Percentiles rank a stretch among this genome's conserved stretches.
Evolutionary conservation across 768 basidiomycete genomes (phyloP).

Genomic region (Chiua virens): DNA sequence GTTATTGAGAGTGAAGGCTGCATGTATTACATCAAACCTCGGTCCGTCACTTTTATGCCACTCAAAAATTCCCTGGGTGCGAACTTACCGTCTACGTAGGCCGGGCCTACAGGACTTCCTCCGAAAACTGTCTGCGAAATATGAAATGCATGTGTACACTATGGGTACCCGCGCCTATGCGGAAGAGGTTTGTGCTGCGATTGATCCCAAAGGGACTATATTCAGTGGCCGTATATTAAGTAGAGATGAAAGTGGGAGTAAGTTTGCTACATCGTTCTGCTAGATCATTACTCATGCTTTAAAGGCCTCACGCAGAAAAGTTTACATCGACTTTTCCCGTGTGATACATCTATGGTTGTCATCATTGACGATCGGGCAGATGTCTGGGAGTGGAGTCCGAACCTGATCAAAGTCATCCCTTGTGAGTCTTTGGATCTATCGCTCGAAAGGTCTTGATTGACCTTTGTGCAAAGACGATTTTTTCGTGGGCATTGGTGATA

Average conservation of each 20-base stretch:
- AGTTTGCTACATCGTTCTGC: slow-evolving; percentile 32
- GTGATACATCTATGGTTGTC: slow-evolving; percentile 98
- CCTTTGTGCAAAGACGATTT: slow-evolving; percentile 73
- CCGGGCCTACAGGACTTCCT: slow-evolving; percentile 88
- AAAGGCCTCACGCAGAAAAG: slow-evolving; percentile 89
- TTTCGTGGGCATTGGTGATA: slow-evolving; percentile 97
- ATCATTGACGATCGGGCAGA: slow-evolving; percentile 98
- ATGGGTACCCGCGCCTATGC: slow-evolving; percentile 99
- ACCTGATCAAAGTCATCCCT: slow-evolving; percentile 94
- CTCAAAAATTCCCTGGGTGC: neutral
- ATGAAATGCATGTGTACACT: slow-evolving; percentile 99
- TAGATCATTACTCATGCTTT: slow-evolving; percentile 11
- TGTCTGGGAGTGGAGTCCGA: slow-evolving; percentile 98
- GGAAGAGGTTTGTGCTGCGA: slow-evolving; percentile 89
- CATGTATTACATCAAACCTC: slow-evolving; percentile 97
- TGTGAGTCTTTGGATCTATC: slow-evolving; percentile 52
- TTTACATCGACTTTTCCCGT: slow-evolving; percentile 89
- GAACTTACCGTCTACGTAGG: slow-evolving; percentile 34
- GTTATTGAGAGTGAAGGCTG: slow-evolving; percentile 76
- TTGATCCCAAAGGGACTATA: slow-evolving; percentile 83
- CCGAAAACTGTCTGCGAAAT: slow-evolving; percentile 64
- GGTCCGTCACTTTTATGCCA: slow-evolving; percentile 50
- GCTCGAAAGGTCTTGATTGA: neutral
- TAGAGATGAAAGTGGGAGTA: slow-evolving; percentile 96
- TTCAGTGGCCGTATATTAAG: slow-evolving; percentile 90